A percentile compares a stretch with the other conserved stretches of the same genome.
Conservation (phyloP, 768 basidiomycete genomes). For the Phylloporus sp. region DNA sequence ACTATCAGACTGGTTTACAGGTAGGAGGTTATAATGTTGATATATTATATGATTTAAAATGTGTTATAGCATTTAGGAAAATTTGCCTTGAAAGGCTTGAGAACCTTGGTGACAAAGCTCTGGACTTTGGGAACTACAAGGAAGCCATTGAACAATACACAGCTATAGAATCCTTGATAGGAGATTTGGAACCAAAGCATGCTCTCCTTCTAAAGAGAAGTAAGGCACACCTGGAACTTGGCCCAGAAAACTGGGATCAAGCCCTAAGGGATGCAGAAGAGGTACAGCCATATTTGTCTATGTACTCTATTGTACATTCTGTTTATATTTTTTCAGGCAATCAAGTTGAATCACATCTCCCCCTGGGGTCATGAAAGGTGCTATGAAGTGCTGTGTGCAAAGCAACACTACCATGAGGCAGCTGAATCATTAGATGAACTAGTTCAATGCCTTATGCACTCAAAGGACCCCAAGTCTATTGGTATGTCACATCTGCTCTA, state of each 20-base stretch:
- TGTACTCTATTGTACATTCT: neutral
- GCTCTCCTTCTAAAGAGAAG: slow-evolving; percentile 14
- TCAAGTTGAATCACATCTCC: slow-evolving; percentile 8
- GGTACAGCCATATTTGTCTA: too few species aligned
- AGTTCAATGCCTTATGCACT: neutral
- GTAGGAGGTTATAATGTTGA: neutral
- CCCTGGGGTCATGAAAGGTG: slow-evolving; percentile 17
- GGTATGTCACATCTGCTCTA: neutral
- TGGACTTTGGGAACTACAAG: neutral
- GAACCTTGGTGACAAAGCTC: slow-evolving; percentile 5
- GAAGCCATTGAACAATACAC: slow-evolving; percentile 17
- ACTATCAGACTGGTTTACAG: slow-evolving; percentile 12
- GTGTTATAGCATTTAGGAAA: slow-evolving; percentile 3
- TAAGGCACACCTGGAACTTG: neutral
- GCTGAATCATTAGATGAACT: slow-evolving; percentile 12
- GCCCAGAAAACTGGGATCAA: neutral
- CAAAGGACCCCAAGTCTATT: slow-evolving; percentile 3
- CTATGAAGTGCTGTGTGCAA: slow-evolving; percentile 5
- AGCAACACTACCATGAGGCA: slow-evolving; percentile 7
- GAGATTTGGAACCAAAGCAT: neutral
- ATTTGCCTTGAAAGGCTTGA: slow-evolving; percentile 10
- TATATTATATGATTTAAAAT: too few species aligned
- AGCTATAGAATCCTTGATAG: slow-evolving; percentile 7
- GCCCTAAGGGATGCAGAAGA: slow-evolving; percentile 16
- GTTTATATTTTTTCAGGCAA: slow-evolving; percentile 9